Evolutionary conservation across 352 stramenopile genomes (phyloP).

Genomic region (Phytophthora fragariaefolia): DNA sequence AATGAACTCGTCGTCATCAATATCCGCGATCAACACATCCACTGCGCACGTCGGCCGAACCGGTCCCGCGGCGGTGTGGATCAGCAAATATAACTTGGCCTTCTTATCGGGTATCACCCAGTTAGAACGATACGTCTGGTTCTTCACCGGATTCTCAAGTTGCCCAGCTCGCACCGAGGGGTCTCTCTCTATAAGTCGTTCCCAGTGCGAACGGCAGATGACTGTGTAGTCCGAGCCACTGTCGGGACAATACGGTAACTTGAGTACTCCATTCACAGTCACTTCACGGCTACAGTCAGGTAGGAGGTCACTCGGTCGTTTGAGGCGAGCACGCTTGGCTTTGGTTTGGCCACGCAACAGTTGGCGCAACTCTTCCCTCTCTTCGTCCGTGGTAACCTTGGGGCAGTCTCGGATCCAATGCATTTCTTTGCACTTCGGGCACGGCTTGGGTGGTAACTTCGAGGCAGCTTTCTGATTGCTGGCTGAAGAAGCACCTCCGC

Average conservation of each 20-base stretch:
- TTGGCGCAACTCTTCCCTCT: too few relatives aligned
- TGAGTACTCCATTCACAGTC: neutral
- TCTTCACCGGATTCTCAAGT: neutral
- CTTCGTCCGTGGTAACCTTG: too few relatives aligned
- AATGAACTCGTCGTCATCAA: constrained; percentile 10
- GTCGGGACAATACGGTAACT: neutral
- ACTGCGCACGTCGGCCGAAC: constrained; percentile 1
- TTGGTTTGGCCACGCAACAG: neutral
- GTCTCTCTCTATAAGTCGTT: neutral
- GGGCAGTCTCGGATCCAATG: too few relatives aligned
- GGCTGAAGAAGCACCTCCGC: too few relatives aligned
- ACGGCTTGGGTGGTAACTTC: too few relatives aligned
- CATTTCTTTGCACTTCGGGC: too few relatives aligned
- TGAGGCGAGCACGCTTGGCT: neutral
- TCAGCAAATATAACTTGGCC: constrained; percentile 3
- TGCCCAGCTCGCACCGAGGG: neutral
- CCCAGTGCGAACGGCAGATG: neutral
- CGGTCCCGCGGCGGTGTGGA: constrained; percentile 15
- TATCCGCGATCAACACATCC: constrained; percentile 3
- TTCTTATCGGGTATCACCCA: neutral
- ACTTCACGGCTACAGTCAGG: too few relatives aligned
- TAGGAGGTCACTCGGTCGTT: too few relatives aligned
- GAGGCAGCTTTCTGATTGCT: too few relatives aligned
- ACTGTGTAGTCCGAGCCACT: neutral
- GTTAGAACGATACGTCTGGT: neutral